These are phyloP conservation scores for Raphanus sativus DNA, from an alignment of 345 rosid genomes.

Conservation along the genomic window DNA sequence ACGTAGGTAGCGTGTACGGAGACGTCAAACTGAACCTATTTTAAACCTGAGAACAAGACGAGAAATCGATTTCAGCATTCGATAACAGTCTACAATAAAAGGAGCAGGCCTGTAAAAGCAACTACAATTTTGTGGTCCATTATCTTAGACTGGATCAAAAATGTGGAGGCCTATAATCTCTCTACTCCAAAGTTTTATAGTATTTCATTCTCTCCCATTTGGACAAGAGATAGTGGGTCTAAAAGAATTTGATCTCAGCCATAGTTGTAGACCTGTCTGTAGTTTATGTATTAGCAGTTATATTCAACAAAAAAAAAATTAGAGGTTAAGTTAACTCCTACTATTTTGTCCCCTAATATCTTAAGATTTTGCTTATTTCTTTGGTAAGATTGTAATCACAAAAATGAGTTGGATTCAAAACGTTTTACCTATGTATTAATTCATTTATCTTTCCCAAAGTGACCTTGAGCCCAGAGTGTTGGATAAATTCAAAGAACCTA, in stretches of 20 bases:
- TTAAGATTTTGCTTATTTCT: not conserved
- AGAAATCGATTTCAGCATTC: not conserved
- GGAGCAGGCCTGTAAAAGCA: not conserved
- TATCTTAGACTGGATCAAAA: not conserved
- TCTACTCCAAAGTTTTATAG: not conserved
- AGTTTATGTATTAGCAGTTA: not conserved
- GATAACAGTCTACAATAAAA: not conserved
- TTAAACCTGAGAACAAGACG: not conserved
- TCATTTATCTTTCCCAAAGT: slow-evolving; percentile 4
- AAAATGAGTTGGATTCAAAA: not conserved
- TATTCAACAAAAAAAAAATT: not conserved
- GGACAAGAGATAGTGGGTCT: not conserved
- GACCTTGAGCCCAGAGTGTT: slow-evolving; percentile 20
- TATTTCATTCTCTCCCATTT: not conserved
- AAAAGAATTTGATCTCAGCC: not conserved
- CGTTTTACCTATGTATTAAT: not conserved
- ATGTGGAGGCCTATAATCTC: not conserved
- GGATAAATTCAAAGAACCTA: slow-evolving; percentile 16
- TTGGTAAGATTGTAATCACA: not conserved
- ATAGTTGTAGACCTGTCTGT: not conserved
- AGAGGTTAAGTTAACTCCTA: not conserved
- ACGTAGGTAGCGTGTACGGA: not conserved
- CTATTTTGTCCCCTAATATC: not conserved
- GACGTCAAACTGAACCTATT: not conserved
- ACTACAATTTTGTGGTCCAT: not conserved